Evolutionary conservation across 1,139 yeast genomes (phyloP), one percentile per base, ranked within the genome.

Genomic region (Candida sp.): DNA sequence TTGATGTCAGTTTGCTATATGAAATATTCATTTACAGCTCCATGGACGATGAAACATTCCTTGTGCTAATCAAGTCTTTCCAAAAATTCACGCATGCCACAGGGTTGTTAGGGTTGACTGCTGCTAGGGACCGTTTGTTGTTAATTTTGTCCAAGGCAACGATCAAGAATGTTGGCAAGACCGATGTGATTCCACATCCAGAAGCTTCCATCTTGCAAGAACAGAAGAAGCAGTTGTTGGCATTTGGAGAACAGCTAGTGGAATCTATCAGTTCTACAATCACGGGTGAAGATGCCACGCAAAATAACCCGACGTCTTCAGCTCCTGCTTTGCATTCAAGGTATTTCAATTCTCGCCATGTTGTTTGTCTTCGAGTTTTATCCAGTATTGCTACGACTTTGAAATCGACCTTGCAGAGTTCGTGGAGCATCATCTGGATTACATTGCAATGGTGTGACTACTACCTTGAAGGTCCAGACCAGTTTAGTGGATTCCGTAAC

Each of bases 61-160:
- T 88, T 53, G 68, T 73, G 9, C 61, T 84, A 12, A 84, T 92
- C 2, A 75, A 96, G 45, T 81, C 96, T 0, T 75, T 90, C 7
- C 98, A 93, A 65, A 86, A 86, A 55, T 76, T 89, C 48, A 83
- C 96, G 4, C 97, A 92, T 63, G 84, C 94, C 0, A 78, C 94
- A 0, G 98, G 98, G 0, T 71, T 90, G n/a, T 68, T 92, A 32
- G 85, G 84, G 0, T 64, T 88, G 23, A 62, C 67, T 1, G 70
- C 72, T 0, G 75, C 86, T 11, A 72, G 96, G 48, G 89, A 90
- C 62, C 80, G 83, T 2, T 78, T 89, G 43, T 67, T 92, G 47
- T 61, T 70, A 25, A 68, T 88, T 28, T 76, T 93, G 52, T 83
- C 92, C 0, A 71, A 73, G 41, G 81, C 84, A 17, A 77, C 85